Conservation (phyloP, 1,284 basidiomycete genomes). For the Boletus sp. region DNA sequence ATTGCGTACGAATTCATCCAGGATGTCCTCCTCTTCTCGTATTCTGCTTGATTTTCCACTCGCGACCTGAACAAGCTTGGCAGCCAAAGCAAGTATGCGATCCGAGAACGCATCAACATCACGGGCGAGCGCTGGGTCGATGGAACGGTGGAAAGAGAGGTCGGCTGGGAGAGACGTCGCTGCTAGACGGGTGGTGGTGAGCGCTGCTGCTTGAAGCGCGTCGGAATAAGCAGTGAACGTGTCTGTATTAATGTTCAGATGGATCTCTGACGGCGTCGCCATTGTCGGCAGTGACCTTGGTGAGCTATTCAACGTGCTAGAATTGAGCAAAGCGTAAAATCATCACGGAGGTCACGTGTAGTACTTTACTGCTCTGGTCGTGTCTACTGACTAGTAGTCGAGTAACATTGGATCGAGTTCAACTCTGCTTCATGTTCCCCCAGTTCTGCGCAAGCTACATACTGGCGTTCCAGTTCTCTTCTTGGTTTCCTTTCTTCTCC, state of each 20-base stretch:
- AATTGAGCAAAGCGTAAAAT: not conserved
- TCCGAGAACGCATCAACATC: constrained; percentile 62
- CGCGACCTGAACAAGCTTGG: constrained; percentile 57
- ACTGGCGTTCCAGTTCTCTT: constrained; percentile 78
- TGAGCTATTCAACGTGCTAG: not conserved
- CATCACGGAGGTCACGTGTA: too few relatives aligned
- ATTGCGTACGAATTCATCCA: constrained; percentile 74
- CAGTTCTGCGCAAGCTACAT: constrained; percentile 39
- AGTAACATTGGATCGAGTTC: too few relatives aligned
- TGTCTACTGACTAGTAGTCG: too few relatives aligned
- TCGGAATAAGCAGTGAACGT: constrained; percentile 44
- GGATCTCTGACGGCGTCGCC: constrained; percentile 8
- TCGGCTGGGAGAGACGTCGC: constrained; percentile 58
- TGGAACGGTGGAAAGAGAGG: constrained; percentile 79
- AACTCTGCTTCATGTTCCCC: constrained; percentile 22
- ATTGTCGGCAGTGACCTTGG: constrained; percentile 11
- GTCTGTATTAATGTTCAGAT: constrained; percentile 15
- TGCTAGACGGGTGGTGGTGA: constrained; percentile 58
- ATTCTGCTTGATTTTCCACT: constrained; percentile 43
- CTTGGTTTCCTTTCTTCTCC: constrained; percentile 82
- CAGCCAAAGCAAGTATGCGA: constrained; percentile 59
- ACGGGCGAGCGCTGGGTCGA: constrained; percentile 67
- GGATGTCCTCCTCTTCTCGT: constrained; percentile 71
- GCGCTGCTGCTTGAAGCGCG: constrained; percentile 52
- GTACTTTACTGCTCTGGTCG: too few relatives aligned